Percentiles rank a stretch among this genome's conserved stretches.
Conservation (phyloP, 129 eudicot species). For the Chrysanthemum seticuspe region DNA sequence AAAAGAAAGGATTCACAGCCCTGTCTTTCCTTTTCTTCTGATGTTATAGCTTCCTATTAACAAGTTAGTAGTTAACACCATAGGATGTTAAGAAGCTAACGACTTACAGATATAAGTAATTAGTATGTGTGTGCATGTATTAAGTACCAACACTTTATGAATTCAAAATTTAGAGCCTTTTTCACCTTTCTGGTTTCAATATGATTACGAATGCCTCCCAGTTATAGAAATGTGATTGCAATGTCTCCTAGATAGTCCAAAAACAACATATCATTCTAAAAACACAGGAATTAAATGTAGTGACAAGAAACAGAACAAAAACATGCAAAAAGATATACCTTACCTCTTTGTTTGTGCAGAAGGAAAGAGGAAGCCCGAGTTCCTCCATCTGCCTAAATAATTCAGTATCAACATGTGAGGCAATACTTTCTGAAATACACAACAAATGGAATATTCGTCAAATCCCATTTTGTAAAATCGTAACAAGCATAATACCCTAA, state of each 20-base stretch:
- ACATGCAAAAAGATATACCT: slow-evolving; percentile 8
- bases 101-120: not conserved
- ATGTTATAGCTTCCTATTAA: too few relatives aligned
- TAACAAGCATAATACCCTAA: not conserved
- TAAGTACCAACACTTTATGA: slow-evolving; percentile 14
- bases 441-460: slow-evolving; percentile 11
- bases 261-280: slow-evolving; percentile 31
- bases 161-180: not conserved
- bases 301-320: not conserved
- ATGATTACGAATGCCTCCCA: slow-evolving; percentile 35
- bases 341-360: slow-evolving; percentile 81
- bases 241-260: slow-evolving; percentile 34
- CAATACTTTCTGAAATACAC: slow-evolving; percentile 31
- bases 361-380: slow-evolving; percentile 84
- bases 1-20: too few relatives aligned
- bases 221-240: slow-evolving; percentile 28
- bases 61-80: not conserved
- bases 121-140: not conserved
- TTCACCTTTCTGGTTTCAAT: slow-evolving; percentile 30
- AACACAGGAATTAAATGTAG: slow-evolving; percentile 10
- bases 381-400: slow-evolving; percentile 55
- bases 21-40: too few relatives aligned
- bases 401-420: slow-evolving; percentile 46
- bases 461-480: not conserved
- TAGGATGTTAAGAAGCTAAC: slow-evolving; percentile 3